Evolutionary conservation across 2,329 filamentous ascomycete genomes (phyloP).

Genomic region (Aspergillus sojae): DNA sequence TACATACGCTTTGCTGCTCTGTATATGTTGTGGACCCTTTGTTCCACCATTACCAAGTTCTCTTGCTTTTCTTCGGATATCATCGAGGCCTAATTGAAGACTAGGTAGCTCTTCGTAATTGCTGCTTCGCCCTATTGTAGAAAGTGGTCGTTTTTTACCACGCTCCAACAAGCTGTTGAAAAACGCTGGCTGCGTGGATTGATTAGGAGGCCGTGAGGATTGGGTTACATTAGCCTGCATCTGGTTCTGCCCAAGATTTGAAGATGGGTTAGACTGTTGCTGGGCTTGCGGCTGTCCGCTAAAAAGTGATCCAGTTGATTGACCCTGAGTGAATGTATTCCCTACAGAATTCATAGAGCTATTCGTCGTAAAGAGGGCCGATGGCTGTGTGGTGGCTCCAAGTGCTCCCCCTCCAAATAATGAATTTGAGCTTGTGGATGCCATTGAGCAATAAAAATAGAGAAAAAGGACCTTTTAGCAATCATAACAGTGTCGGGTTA

Average conservation of each 20-base stretch:
- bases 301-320: slow-evolving; percentile 29
- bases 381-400: slow-evolving; percentile 27
- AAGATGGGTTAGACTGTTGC: slow-evolving; percentile 30
- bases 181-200: slow-evolving; percentile 57
- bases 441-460: slow-evolving; percentile 13
- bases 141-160: slow-evolving; percentile 68
- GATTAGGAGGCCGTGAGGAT: slow-evolving; percentile 29
- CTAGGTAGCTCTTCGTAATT: slow-evolving; percentile 78
- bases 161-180: slow-evolving; percentile 67
- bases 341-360: slow-evolving; percentile 33
- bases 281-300: slow-evolving; percentile 27
- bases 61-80: slow-evolving; percentile 76
- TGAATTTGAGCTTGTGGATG: slow-evolving; percentile 28
- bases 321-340: slow-evolving; percentile 27
- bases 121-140: slow-evolving; percentile 58
- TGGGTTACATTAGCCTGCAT: slow-evolving; percentile 26
- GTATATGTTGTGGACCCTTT: slow-evolving; percentile 44
- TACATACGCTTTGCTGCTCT: slow-evolving; percentile 57
- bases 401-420: slow-evolving; percentile 33
- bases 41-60: slow-evolving; percentile 71
- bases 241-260: slow-evolving; percentile 32
- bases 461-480: not conserved
- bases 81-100: slow-evolving; percentile 86
- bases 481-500: not conserved
- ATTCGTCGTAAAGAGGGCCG: slow-evolving; percentile 30